Conservation (phyloP, 2,329 filamentous ascomycete species). For the Lecanicillium sp. region DNA sequence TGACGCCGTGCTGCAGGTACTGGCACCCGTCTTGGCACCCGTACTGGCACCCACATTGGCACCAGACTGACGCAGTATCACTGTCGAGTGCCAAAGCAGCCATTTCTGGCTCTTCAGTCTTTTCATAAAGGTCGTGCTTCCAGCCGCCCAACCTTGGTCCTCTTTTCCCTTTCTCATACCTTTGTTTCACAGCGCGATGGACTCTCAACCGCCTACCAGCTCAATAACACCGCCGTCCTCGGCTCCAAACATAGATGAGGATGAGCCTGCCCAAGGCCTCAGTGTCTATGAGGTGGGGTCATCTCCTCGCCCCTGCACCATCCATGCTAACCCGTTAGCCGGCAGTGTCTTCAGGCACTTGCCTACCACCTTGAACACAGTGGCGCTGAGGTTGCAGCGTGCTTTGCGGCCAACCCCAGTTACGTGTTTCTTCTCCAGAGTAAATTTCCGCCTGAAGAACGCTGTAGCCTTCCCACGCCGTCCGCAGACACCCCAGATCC, state of each 20-base stretch:
- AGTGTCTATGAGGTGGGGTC: not conserved
- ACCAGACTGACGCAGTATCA: not conserved
- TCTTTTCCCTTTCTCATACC: not conserved
- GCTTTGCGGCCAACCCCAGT: not conserved
- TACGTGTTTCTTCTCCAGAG: not conserved
- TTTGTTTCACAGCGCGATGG: not conserved
- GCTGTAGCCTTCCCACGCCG: not conserved
- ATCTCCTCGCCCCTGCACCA: not conserved
- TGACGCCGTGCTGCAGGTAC: not conserved
- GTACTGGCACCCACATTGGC: not conserved
- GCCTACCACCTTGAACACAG: not conserved
- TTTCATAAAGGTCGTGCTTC: not conserved
- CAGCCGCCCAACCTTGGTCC: not conserved
- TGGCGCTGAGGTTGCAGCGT: constrained; percentile 1
- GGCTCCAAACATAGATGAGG: not conserved
- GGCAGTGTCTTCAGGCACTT: not conserved
- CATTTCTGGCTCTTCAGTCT: not conserved
- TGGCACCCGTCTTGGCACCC: not conserved
- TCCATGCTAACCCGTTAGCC: not conserved
- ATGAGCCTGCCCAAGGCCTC: not conserved
- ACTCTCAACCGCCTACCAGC: not conserved
- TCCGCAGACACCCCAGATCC: not conserved
- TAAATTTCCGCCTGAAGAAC: not conserved
- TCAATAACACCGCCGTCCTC: not conserved
- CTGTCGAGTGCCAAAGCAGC: not conserved